Base-by-base conservation (phyloP, 2,329 filamentous ascomycete species). In the Fusarium irregulare region DNA sequence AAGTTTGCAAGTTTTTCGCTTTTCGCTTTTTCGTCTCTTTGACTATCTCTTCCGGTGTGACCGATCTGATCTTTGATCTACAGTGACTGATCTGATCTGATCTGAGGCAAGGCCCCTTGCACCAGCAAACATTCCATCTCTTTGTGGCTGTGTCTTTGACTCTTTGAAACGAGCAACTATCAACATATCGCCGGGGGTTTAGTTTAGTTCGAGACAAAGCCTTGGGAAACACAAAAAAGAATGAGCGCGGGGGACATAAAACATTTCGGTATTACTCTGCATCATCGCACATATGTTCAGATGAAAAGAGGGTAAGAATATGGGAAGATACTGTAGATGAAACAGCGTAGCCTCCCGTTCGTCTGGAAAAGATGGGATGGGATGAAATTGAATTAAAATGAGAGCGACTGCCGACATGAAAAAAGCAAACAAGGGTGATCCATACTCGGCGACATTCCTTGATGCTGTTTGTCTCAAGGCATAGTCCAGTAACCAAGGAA, bases 21-120 rank as follows among this genome's bases (percentile, higher is more conserved):
- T 23, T 18, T 54, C 34, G 28, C 30, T 27, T 27, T 27, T 44
- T 44, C 34, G 42, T 49, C 51, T 54, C 41, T 46, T 46, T 32
- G 11, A 28, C 47, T 23, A 18, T 59, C 41, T 46, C 30, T 48
- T 41, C 23, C 44, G 30, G 28, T 64, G 47, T 46, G 40, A 55
- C 37, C 37, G 54, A 64, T 71, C 63, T 64, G 54, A 63, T 64
- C 30, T 64, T 30, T 70, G 51, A 61, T 51, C 42, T 61, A 50
- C 30, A 27, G 25, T 13, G 25, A 58, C 37, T 45, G 49, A 61
- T 66, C 55, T 55, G 60, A 48, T 45, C 37, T 45, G 49, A 61
- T 66, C 60, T 51, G 60, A 44, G 37, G 16, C 45, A 54, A 46
- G 55, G 44, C 48, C 42, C 30, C 28, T 48, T 47, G 47, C 55